Evolutionary conservation across 2,329 filamentous ascomycete genomes (phyloP).

Genomic region (Scedosporium dehoogii): DNA sequence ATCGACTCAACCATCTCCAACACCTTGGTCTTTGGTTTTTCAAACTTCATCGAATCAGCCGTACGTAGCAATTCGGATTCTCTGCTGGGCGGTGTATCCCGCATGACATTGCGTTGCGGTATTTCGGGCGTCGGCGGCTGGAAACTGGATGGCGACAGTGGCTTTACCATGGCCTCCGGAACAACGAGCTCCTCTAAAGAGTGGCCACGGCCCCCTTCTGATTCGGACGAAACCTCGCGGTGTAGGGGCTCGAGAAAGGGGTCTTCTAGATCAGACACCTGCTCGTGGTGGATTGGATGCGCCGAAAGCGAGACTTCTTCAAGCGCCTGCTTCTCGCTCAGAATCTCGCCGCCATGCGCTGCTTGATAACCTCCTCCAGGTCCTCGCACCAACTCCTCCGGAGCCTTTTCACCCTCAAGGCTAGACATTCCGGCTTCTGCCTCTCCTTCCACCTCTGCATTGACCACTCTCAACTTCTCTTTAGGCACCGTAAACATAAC

Average conservation of each 20-base stretch:
- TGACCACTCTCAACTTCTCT: conserved; percentile 80
- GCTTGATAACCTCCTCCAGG: not conserved
- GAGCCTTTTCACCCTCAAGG: not conserved
- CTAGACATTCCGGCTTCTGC: not conserved
- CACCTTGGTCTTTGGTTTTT: conserved; percentile 34
- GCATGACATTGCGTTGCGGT: not conserved
- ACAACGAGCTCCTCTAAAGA: not conserved
- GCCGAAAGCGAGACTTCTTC: not conserved
- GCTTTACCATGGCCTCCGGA: not conserved
- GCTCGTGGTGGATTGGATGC: not conserved
- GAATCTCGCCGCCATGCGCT: not conserved
- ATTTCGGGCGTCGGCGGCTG: not conserved
- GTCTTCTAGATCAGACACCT: not conserved
- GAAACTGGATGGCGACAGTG: not conserved
- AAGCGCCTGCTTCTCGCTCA: not conserved
- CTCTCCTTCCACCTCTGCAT: conserved; percentile 49
- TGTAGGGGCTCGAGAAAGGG: not conserved
- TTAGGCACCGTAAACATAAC: conserved; percentile 92
- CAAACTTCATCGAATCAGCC: conserved; percentile 35
- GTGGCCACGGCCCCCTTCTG: not conserved
- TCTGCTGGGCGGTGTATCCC: not conserved
- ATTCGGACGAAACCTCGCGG: not conserved
- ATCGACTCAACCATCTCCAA: conserved; percentile 46
- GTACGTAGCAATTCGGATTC: conserved; percentile 14
- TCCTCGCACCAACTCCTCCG: not conserved